A percentile compares a stretch with the other conserved stretches of the same genome.
Evolutionary conservation across 2,329 filamentous ascomycete species (phyloP).

Genomic region (Colletotrichum theobromicola): DNA sequence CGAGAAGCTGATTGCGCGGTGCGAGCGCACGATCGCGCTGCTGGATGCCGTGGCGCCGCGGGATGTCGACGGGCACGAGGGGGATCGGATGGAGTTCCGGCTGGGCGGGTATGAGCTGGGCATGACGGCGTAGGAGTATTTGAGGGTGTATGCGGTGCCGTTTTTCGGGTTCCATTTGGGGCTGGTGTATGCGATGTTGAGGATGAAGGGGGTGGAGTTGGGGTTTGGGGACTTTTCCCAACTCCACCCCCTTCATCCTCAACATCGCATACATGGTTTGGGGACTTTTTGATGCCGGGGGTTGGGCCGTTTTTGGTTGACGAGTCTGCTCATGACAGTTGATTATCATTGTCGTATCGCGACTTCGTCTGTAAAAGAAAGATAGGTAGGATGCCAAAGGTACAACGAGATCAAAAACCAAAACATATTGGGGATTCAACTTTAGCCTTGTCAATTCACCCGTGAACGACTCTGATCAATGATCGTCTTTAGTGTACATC

Average conservation of each 20-base stretch:
- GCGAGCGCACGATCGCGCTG: background rate
- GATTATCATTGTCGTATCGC: no score
- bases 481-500: no score
- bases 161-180: background rate
- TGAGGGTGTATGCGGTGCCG: background rate
- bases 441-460: no score
- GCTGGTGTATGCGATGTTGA: background rate
- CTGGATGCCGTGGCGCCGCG: rapidly evolving
- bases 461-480: no score
- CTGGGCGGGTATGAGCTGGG: background rate
- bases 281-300: background rate
- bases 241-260: background rate
- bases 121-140: background rate
- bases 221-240: background rate
- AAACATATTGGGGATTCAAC: no score
- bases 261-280: background rate
- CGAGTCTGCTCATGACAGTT: no score
- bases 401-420: no score
- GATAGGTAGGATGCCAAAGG: no score
- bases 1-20: background rate
- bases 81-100: background rate
- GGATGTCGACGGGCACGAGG: background rate
- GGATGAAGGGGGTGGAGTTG: background rate
- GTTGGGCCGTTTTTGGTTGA: background rate
- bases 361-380: no score